A percentile compares a stretch with the other conserved stretches of the same genome.
Evolutionary conservation across 345 rosid species (phyloP).

Genomic region (Eucalyptus polybractea): DNA sequence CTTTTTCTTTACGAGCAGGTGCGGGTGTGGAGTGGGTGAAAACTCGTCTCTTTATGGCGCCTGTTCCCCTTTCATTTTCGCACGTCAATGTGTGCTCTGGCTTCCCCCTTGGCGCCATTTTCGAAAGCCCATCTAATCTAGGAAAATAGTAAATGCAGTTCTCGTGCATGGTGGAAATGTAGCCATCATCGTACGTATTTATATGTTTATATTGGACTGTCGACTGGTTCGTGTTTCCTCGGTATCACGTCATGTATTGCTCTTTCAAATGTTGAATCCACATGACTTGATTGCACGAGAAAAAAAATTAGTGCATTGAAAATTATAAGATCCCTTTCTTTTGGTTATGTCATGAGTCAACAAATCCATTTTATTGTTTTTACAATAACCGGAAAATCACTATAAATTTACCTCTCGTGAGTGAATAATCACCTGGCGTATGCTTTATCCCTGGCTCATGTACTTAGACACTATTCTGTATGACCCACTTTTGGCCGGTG

Average conservation of each 20-base stretch:
- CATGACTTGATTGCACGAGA: neutral
- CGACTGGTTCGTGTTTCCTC: neutral
- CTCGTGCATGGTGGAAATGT: neutral
- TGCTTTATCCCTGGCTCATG: neutral
- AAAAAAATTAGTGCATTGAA: neutral
- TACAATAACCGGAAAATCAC: neutral
- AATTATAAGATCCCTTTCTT: neutral
- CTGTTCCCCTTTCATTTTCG: neutral
- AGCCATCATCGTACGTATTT: neutral
- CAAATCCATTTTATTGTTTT: neutral
- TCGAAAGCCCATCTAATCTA: neutral
- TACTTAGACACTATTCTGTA: neutral
- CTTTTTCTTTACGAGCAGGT: neutral
- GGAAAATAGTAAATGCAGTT: neutral
- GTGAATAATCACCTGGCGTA: neutral
- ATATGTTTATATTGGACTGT: neutral
- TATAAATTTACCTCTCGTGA: neutral
- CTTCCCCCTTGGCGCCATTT: slow-evolving; percentile 10
- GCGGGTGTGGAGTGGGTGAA: neutral
- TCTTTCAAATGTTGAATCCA: neutral
- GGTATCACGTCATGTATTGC: neutral
- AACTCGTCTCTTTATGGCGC: neutral
- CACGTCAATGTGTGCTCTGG: neutral
- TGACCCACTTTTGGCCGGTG: neutral
- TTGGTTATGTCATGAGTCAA: neutral